Conservation (phyloP, 2,329 filamentous ascomycete genomes). For the Sporothrix luriei region DNA sequence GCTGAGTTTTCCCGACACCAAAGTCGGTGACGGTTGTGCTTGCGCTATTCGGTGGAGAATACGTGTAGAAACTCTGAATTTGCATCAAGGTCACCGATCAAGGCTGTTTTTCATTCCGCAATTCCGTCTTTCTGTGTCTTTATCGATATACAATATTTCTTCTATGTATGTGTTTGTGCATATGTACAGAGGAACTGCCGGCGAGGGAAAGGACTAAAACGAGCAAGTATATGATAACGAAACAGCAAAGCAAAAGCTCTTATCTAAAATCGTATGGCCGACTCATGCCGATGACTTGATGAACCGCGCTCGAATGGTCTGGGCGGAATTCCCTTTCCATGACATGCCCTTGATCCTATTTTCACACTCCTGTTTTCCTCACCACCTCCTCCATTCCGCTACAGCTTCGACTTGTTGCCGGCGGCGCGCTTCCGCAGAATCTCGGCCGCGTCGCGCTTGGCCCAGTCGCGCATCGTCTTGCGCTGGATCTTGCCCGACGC, state of each 20-base stretch:
- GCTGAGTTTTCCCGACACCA: constrained; percentile 14
- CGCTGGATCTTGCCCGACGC: constrained; percentile 61
- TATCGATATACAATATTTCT: not conserved
- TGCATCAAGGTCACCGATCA: not conserved
- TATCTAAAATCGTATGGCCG: not conserved
- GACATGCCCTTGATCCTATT: constrained; percentile 14
- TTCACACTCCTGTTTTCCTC: not conserved
- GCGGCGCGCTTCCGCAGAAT: constrained; percentile 36
- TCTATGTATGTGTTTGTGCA: constrained; percentile 3
- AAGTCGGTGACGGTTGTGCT: not conserved
- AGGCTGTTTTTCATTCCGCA: too few relatives aligned
- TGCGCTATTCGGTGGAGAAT: too few relatives aligned
- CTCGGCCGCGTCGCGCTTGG: constrained; percentile 53
- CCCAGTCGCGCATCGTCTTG: constrained; percentile 59
- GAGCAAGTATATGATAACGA: not conserved
- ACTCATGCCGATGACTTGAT: constrained; percentile 2
- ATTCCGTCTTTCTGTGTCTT: too few relatives aligned
- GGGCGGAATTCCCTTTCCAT: not conserved
- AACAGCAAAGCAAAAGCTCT: not conserved
- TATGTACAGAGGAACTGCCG: constrained; percentile 7
- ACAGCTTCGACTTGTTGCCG: constrained; percentile 29
- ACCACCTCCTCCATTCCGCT: not conserved
- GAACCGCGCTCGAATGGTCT: not conserved
- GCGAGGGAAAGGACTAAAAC: not conserved
- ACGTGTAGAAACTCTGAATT: not conserved